Evolutionary conservation across 805 yeast genomes (phyloP).

Genomic region (Myxozyma udenii): DNA sequence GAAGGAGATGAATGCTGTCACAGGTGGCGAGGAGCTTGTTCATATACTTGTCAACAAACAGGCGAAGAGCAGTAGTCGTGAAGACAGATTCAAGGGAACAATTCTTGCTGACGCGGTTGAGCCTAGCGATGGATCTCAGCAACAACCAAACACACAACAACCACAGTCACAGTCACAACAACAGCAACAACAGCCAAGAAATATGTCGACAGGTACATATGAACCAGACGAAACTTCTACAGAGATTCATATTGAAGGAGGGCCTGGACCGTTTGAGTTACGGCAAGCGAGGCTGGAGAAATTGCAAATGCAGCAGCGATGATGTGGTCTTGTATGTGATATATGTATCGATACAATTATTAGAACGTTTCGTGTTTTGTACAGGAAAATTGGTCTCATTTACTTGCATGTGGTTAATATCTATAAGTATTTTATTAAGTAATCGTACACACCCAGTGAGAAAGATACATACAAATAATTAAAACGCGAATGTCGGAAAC

Average conservation of each 20-base stretch:
- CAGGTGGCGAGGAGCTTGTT: conserved; percentile 18
- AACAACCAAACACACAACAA: conserved; percentile 1
- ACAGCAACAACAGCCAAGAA: not conserved
- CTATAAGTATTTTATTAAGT: no score
- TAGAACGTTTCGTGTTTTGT: no score
- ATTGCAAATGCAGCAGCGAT: not conserved
- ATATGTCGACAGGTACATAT: not conserved
- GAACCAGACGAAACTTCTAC: not conserved
- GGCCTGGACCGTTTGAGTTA: conserved; percentile 15
- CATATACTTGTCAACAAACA: not conserved
- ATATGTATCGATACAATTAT: no score
- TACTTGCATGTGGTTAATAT: no score
- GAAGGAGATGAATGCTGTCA: conserved; percentile 10
- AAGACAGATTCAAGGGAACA: not conserved
- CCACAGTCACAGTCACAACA: conserved; percentile 4
- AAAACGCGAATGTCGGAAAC: not conserved
- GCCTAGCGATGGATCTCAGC: not conserved
- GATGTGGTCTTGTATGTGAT: no score
- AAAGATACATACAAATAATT: not conserved
- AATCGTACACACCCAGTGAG: not conserved
- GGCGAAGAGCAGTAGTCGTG: not conserved
- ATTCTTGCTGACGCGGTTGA: not conserved
- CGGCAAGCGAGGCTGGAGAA: not conserved
- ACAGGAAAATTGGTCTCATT: not conserved
- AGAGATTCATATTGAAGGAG: conserved; percentile 14